phyloP scores from a whole-genome alignment of 805 yeast genomes.

The Candida incommunis region DNA sequence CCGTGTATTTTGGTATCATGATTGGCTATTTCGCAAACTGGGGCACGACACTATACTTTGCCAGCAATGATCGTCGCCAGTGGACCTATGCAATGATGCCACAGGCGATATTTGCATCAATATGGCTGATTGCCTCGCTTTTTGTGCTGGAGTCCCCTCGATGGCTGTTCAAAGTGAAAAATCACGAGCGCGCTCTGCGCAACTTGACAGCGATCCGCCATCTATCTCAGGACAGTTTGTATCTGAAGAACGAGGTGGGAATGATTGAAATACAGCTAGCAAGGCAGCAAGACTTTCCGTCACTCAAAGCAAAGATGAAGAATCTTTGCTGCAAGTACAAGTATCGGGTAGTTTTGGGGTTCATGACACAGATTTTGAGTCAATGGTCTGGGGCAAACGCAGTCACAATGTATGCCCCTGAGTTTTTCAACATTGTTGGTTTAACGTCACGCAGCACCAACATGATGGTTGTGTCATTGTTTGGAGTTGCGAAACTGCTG shows the following conservation, averaged over 20 bases:
- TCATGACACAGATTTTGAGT: constrained; percentile 31
- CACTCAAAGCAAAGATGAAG: constrained; percentile 24
- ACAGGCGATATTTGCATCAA: constrained; percentile 35
- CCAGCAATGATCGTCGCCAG: constrained; percentile 24
- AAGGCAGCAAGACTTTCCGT: constrained; percentile 19
- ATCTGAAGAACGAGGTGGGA: constrained; percentile 33
- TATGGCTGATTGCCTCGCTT: constrained; percentile 28
- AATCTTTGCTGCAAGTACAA: constrained; percentile 25
- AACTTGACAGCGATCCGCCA: constrained; percentile 31
- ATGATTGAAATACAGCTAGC: constrained; percentile 36
- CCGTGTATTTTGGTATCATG: constrained; percentile 42
- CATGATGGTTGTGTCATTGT: constrained; percentile 34
- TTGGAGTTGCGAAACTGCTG: constrained; percentile 39
- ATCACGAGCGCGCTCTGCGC: constrained; percentile 26
- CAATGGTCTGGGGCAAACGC: constrained; percentile 52
- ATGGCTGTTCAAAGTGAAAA: constrained; percentile 33
- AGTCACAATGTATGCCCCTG: constrained; percentile 43
- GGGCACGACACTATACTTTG: constrained; percentile 35
- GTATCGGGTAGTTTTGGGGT: constrained; percentile 32
- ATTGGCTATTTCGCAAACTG: constrained; percentile 35
- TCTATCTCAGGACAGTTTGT: constrained; percentile 33
- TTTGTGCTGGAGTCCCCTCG: constrained; percentile 37
- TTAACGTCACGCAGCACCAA: constrained; percentile 25
- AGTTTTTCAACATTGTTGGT: constrained; percentile 35
- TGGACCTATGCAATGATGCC: constrained; percentile 41